Base-by-base conservation (phyloP, 2,329 filamentous ascomycete genomes). In the Xylaria digitata region DNA sequence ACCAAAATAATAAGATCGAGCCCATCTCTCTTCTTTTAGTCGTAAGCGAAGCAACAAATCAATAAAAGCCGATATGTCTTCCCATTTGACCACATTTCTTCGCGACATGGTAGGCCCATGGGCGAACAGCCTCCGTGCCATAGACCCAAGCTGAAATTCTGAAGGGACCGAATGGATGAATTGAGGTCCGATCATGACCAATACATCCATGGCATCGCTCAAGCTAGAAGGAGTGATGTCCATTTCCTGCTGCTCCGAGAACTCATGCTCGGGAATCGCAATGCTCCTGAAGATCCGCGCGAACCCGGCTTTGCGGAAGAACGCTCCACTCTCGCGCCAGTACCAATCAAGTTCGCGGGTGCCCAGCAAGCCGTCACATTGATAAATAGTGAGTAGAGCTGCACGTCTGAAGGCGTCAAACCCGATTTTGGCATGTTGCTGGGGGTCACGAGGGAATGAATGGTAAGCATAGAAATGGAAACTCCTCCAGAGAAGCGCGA, bases 381-480 rank as follows among this genome's bases (percentile, higher is more conserved):
- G 56, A 32, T 46, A 67, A 6, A 49, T 53, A 8, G 30, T 67
- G 1, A 67, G 21, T 3, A 65, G 19, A 6, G 15, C 13, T 1
- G 53, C 61, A 4, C 61, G 65, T 30, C 11, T n/a, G 32, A 67
- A 67, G 3, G 65, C 50, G 3, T 57, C 52, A 6, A 50, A 61
- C 15, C 56, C 46, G n/a, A 67, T 3, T 1, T 13, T 46, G 3
- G 32, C 50, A 13, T 52, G 19, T 3, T 37, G 17, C 4, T 53
- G 17, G 15, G 17, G 8, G 4, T 21, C 17, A 7, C 7, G 45
- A 3, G 65, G 55, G 30, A 60, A 63, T 34, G 61, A 56, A 17
- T 64, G 65, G n/a, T 42, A 34, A 11, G 65, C 61, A 46, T 67
- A 67, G 46, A 67, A 67, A 42, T 54, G 9, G 21, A 67, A 65